These are phyloP conservation scores for Parachaetomium inaequale DNA, from an alignment of 495 filamentous ascomycete genomes.

Conservation along the genomic window DNA sequence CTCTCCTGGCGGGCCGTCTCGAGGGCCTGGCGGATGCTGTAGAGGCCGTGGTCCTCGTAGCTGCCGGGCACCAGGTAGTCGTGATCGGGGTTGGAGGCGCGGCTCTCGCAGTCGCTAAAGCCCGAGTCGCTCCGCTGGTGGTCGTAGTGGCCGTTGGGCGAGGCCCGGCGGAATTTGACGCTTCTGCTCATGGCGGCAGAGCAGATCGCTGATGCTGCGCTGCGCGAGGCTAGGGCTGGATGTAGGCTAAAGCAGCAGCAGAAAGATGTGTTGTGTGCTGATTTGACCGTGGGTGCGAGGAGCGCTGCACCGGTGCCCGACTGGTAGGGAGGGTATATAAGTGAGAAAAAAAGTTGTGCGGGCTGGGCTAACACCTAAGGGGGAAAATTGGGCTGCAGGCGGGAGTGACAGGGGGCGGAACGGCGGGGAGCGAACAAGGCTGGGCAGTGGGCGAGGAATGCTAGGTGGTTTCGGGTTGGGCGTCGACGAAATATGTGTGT, in stretches of 20 bases:
- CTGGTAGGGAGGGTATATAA: slow-evolving; percentile 29
- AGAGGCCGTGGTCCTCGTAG: slow-evolving; percentile 28
- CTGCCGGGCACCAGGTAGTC: slow-evolving; percentile 20
- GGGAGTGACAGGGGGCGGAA: slow-evolving; percentile 9
- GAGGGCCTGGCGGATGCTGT: slow-evolving; percentile 25
- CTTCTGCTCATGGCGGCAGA: slow-evolving; percentile 33
- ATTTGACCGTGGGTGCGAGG: slow-evolving; percentile 33
- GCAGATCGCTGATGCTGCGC: slow-evolving; percentile 17
- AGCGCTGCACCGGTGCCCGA: slow-evolving; percentile 39
- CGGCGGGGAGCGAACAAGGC: slow-evolving; percentile 24
- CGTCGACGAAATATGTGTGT: slow-evolving; percentile 35
- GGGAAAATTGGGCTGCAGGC: slow-evolving; percentile 31
- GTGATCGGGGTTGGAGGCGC: slow-evolving; percentile 28
- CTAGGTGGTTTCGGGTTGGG: slow-evolving; percentile 30
- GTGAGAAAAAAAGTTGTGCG: slow-evolving; percentile 30
- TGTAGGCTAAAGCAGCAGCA: slow-evolving; percentile 31
- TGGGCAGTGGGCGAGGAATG: slow-evolving; percentile 24
- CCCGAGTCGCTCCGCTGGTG: slow-evolving; percentile 37
- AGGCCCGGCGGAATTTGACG: slow-evolving; percentile 34
- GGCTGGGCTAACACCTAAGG: slow-evolving; percentile 16
- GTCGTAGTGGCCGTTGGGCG: slow-evolving; percentile 29
- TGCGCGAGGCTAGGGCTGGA: slow-evolving; percentile 22
- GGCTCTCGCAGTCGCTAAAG: slow-evolving; percentile 35
- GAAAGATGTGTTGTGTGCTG: slow-evolving; percentile 41
- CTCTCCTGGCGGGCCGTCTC: slow-evolving; percentile 9